Evolutionary conservation across 2,329 filamentous ascomycete genomes (phyloP), one percentile per base, ranked within the genome.

Genomic region (Stylonectria norvegica): DNA sequence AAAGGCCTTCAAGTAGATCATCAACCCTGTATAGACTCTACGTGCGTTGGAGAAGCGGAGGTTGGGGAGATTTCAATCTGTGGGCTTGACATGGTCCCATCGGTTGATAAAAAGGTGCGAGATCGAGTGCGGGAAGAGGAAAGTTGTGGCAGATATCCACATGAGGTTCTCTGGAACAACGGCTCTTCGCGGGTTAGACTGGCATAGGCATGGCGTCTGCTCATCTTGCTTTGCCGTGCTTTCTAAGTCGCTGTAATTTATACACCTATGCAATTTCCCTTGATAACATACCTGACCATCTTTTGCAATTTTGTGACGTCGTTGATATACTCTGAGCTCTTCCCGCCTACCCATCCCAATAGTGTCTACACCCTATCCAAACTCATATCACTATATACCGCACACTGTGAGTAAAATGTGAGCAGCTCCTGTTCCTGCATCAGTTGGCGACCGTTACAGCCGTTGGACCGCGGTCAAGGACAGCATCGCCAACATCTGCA

Each of bases 1-100:
- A 75, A 97, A 98, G 90, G 88, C 89, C 81, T 98, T 90, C 90
- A 95, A 94, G 66, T 60, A 60, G 51, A 49, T 49, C 50, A 57
- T 53, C 51, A 59, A 60, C 59, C 57, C 59, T 66, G 61, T 63
- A 71, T 70, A 72, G 65, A 71, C 57, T 57, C 48, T 57, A 47
- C 54, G 47, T 53, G 48, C 43, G 42, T 52, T 40, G 55, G 49
- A 53, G 60, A 49, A 53, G 57, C 56, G 55, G 54, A 48, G 53
- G 53, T 49, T 40, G 57, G 51, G 50, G 54, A 57, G 49, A 50
- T 44, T 33, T 58, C 49, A 53, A 58, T 58, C 48, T 49, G 55
- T 49, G 58, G 65, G 60, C 63, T 59, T 65, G 66, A 62, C 58
- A 56, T 56, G 57, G 57, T 59, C 57, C 55, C 52, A 54, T 52